phyloP scores from a whole-genome alignment of 495 filamentous ascomycete species.

The Podospora pseudopauciseta region DNA sequence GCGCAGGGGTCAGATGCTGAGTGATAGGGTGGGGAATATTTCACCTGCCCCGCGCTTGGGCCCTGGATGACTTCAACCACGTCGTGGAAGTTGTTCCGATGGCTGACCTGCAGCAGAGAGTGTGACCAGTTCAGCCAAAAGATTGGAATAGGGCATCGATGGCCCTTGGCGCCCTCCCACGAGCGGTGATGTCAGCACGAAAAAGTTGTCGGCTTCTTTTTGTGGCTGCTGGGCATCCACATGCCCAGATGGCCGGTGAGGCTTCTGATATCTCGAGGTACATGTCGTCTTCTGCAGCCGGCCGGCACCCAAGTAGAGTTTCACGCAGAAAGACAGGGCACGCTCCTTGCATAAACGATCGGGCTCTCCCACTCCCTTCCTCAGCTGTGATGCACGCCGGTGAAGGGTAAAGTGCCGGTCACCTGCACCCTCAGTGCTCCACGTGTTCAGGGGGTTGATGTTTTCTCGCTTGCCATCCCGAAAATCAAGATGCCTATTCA shows the following conservation, averaged over 20 bases:
- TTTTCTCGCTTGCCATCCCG: background rate
- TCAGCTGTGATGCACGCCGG: background rate
- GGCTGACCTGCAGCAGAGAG: background rate
- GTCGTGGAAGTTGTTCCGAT: background rate
- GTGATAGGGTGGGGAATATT: constrained; percentile 17
- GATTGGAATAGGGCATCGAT: constrained; percentile 16
- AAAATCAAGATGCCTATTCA: background rate
- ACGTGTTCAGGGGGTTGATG: constrained; percentile 16
- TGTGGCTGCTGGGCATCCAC: constrained; percentile 1
- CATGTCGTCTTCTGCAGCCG: background rate
- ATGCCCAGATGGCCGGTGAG: background rate
- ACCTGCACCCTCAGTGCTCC: constrained; percentile 12
- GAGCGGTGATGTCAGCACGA: constrained; percentile 2
- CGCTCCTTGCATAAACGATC: background rate
- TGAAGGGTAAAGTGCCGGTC: background rate
- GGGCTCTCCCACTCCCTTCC: background rate
- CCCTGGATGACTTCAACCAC: background rate
- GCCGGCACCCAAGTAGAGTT: background rate
- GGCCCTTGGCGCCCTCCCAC: background rate
- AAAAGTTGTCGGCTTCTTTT: background rate
- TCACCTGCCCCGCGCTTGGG: constrained; percentile 8
- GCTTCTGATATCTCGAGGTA: background rate
- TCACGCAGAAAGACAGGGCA: background rate
- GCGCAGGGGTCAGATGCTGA: constrained; percentile 15
- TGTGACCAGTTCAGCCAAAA: background rate